Evolutionary conservation across 2,329 filamentous ascomycete species (phyloP), one percentile per base, ranked within the genome.

Genomic region (Lasiodiplodia sp.): DNA sequence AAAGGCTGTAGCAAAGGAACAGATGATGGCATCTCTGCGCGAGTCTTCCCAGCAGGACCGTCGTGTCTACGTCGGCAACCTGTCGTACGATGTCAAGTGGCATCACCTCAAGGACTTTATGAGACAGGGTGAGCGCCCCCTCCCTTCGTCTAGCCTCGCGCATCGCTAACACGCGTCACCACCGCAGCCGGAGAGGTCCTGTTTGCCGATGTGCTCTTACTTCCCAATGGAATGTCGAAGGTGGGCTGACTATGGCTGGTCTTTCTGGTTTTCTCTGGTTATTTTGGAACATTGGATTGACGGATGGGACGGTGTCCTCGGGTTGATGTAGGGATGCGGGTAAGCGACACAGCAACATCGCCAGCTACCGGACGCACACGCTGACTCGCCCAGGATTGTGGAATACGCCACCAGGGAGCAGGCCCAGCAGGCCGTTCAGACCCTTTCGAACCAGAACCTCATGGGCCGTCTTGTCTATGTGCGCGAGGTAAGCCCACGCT

Each of bases 201-300:
- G 86, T 99, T 97, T 86, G 96, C 96, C 87, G 96, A 99, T 88
- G 96, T 99, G 81, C 91, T 99, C 85, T 88, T 97, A 84, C 94
- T 99, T 91, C 96, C 96, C 80, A 99, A 99, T 89, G 96, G 96
- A 94, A 99, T 99, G 96, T 98, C 95, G 93, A 99, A 99, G 95
- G 95, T 98, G 94, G 93, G 93, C 94, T 94, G 91, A 92, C 89
- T 64, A 88, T 90, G 91, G 91, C 89, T 92, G 92, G 92, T 90
- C 86, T 86, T 86, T 85, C 81, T 84, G 85, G 84, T 85, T 85
- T 89, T 87, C 87, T 83, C 84, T 85, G 80, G 79, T 64, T 81
- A 76, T 75, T 80, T 91, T 93, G 93, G 92, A 96, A 57, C 88
- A 90, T 93, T 96, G 93, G 94, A 92, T 97, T 97, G 94, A 97